A percentile compares a stretch with the other conserved stretches of the same genome.
Conservation (phyloP, 345 rosid species). For the Isatis tinctoria region DNA sequence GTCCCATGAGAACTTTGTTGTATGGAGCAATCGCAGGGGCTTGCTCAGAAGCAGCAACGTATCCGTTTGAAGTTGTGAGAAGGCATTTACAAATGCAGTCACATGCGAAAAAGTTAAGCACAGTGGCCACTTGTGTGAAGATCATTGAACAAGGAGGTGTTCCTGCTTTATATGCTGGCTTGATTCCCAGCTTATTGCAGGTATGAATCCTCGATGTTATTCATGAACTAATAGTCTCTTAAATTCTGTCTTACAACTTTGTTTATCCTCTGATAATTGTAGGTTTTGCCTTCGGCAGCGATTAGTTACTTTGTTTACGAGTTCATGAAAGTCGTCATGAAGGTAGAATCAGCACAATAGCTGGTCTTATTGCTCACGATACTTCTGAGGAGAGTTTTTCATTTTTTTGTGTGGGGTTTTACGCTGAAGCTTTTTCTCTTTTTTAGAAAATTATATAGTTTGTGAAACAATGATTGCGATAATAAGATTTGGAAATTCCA, state of each 20-base stretch:
- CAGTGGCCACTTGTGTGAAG: conserved; percentile 53
- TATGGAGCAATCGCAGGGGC: conserved; percentile 78
- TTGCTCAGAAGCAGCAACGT: conserved; percentile 74
- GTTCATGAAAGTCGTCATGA: conserved; percentile 76
- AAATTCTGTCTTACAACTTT: neutral
- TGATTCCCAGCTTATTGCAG: conserved; percentile 75
- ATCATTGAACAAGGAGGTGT: conserved; percentile 65
- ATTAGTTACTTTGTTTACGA: conserved; percentile 82
- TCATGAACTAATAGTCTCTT: neutral
- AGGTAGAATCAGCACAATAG: conserved; percentile 51
- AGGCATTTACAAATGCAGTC: conserved; percentile 69
- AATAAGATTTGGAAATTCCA: conserved; percentile 37
- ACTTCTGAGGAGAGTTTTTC: neutral
- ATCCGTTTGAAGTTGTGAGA: conserved; percentile 76
- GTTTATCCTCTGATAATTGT: conserved; percentile 22
- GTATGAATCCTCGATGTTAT: conserved; percentile 12
- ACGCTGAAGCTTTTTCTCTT: neutral
- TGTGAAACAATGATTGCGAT: conserved; percentile 8
- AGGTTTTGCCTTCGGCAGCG: conserved; percentile 89
- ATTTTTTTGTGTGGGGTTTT: neutral
- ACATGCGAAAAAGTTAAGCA: conserved; percentile 51
- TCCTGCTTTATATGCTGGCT: conserved; percentile 66
- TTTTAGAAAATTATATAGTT: neutral
- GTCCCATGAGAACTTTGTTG: conserved; percentile 60
- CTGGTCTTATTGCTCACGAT: conserved; percentile 7